phyloP scores from a whole-genome alignment of 2,329 filamentous ascomycete species.

The Cadophora gregata region DNA sequence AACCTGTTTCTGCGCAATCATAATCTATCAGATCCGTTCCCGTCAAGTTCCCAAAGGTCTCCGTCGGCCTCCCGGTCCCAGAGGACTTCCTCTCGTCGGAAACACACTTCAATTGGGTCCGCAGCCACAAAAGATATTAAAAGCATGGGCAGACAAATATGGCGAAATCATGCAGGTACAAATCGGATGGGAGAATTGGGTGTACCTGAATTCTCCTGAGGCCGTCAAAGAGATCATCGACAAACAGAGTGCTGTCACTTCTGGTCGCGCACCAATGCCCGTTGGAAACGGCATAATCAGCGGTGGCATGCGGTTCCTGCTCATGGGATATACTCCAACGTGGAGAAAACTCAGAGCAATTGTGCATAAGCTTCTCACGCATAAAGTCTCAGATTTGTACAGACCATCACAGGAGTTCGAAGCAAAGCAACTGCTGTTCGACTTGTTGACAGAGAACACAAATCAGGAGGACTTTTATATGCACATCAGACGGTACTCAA shows the following conservation, averaged over 20 bases:
- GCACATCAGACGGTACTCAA: constrained; percentile 42
- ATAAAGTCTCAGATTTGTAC: constrained; percentile 35
- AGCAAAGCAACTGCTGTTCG: constrained; percentile 39
- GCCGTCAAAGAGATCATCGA: constrained; percentile 45
- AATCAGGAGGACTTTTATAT: constrained; percentile 32
- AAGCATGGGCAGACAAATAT: constrained; percentile 48
- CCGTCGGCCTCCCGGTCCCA: constrained; percentile 25
- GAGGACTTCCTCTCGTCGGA: constrained; percentile 29
- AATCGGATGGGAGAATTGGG: constrained; percentile 53
- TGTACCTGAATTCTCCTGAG: constrained; percentile 51
- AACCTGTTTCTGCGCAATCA: background rate
- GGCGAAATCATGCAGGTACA: constrained; percentile 53
- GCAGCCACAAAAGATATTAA: constrained; percentile 17
- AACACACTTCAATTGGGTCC: constrained; percentile 18
- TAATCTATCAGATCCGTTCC: background rate
- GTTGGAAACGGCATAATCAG: constrained; percentile 41
- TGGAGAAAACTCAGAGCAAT: constrained; percentile 43
- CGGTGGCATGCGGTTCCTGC: constrained; percentile 41
- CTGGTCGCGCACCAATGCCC: constrained; percentile 29
- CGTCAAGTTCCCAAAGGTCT: constrained; percentile 9
- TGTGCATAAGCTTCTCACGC: constrained; percentile 44
- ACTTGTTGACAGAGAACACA: constrained; percentile 39
- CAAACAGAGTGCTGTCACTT: constrained; percentile 35
- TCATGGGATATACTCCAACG: constrained; percentile 42
- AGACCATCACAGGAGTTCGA: constrained; percentile 44